Evolutionary conservation across 306 rosid genomes (phyloP).

Genomic region (Albizia julibrissin): DNA sequence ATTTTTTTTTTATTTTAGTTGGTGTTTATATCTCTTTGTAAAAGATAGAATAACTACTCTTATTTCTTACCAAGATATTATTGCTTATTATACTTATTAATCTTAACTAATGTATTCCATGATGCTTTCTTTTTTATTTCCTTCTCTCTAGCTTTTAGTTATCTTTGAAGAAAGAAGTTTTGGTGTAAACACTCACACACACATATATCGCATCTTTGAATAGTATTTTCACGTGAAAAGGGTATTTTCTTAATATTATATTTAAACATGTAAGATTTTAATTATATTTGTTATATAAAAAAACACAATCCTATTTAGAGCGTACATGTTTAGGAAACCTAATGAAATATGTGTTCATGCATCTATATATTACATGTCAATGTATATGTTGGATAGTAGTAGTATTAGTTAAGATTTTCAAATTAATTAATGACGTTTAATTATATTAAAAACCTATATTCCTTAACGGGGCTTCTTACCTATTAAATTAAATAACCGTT

Average conservation of each 20-base stretch:
- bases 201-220: not conserved
- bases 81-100: not conserved
- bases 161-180: not conserved
- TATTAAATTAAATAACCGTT: conserved; percentile 32
- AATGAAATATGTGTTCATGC: not conserved
- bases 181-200: not conserved
- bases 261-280: not conserved
- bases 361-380: not conserved
- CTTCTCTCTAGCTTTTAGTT: not conserved
- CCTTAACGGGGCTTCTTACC: conserved; percentile 37
- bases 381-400: no score
- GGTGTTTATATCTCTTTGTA: not conserved
- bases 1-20: not conserved
- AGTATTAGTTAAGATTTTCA: not conserved
- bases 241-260: not conserved
- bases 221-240: not conserved
- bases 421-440: not conserved
- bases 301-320: not conserved
- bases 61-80: not conserved
- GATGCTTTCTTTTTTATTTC: not conserved
- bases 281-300: not conserved
- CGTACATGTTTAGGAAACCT: not conserved
- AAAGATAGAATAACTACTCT: not conserved
- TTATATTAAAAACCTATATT: conserved; percentile 32
- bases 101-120: not conserved